phyloP scores from a whole-genome alignment of 371 early-diverging fungal species.

The Apophysomyces sp. region DNA sequence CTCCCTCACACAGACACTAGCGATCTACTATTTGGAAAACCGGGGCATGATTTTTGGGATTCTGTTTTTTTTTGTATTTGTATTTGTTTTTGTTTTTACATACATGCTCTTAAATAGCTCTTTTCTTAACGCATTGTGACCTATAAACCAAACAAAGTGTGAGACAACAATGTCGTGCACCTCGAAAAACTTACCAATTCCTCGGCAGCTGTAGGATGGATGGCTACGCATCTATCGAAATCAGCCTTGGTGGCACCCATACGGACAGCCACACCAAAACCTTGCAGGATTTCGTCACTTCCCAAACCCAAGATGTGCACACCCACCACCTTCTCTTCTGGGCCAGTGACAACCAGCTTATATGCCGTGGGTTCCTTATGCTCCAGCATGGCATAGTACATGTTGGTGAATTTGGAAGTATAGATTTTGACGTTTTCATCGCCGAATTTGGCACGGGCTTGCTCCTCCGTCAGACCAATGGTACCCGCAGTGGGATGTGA shows the following conservation, averaged over 20 bases:
- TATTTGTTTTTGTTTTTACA: background rate
- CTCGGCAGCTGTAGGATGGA: slow-evolving; percentile 97
- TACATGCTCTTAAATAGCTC: background rate
- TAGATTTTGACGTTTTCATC: slow-evolving; percentile 83
- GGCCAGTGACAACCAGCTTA: slow-evolving; percentile 85
- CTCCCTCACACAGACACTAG: too few species aligned
- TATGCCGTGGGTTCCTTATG: slow-evolving; percentile 89
- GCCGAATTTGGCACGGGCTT: slow-evolving; percentile 78
- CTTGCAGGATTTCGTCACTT: slow-evolving; percentile 94
- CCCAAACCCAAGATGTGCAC: slow-evolving; percentile 91
- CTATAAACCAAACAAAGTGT: background rate
- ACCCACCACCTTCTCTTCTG: slow-evolving; percentile 94
- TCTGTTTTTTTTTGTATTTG: background rate
- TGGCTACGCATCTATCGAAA: slow-evolving; percentile 93
- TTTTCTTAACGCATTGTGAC: slow-evolving; percentile 36
- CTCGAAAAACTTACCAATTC: slow-evolving; percentile 61
- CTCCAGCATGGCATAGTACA: slow-evolving; percentile 88
- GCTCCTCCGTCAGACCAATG: slow-evolving; percentile 85
- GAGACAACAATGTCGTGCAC: background rate
- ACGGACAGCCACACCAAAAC: slow-evolving; percentile 79
- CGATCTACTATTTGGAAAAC: too few species aligned
- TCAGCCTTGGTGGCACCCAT: slow-evolving; percentile 97
- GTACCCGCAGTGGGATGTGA: slow-evolving; percentile 92
- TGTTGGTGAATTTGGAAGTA: slow-evolving; percentile 81
- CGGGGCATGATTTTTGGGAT: too few species aligned